Evolutionary conservation across 1,284 basidiomycete species (phyloP), one percentile per base, ranked within the genome.

Genomic region (Austroboletus novae-zelandiae): DNA sequence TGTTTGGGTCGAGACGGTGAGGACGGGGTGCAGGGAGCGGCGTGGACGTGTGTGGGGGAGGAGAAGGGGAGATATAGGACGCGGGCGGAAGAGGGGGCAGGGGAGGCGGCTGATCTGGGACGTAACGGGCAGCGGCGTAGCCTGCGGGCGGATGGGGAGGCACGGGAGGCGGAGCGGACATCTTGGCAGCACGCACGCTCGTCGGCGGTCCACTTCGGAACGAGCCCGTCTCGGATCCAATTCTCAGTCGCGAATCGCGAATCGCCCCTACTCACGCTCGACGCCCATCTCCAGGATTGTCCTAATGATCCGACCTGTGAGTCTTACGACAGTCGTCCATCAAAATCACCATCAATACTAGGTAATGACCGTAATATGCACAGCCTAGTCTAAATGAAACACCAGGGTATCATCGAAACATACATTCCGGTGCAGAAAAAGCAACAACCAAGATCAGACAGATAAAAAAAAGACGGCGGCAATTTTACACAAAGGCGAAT

Each of bases 21-120:
- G 86, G 83, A n/a, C 81, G 74, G 5, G 87, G 87, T 0, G 86
- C 86, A 8, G 77, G 78, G 9, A 89, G 72, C 0, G 85, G 83
- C 17, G 79, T 71, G 55, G 68, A 67, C 17, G 58, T 23, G 48
- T 48, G 62, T 0, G 51, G 64, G 2, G 60, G 53, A 35, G 52
- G 52, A 50, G 57, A 50, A 55, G 61, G 46, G 14, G 56, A 55
- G 31, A 57, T 52, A 50, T 70, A 71, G 27, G 68, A 52, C 2
- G 8, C 57, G 2, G 71, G 68, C 9, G 76, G 77, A 1, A 70
- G 65, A n/a, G 77, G 76, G 3, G 77, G 76, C 1, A 77, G 30
- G 1, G 76, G 75, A 6, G 72, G 70, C 23, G 63, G 64, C 46
- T 54, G 66, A 40, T 57, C 43, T 25, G 15, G 42, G 47, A 52